Evolutionary conservation across 2,329 filamentous ascomycete genomes (phyloP).

Genomic region (Phialophora macrospora): DNA sequence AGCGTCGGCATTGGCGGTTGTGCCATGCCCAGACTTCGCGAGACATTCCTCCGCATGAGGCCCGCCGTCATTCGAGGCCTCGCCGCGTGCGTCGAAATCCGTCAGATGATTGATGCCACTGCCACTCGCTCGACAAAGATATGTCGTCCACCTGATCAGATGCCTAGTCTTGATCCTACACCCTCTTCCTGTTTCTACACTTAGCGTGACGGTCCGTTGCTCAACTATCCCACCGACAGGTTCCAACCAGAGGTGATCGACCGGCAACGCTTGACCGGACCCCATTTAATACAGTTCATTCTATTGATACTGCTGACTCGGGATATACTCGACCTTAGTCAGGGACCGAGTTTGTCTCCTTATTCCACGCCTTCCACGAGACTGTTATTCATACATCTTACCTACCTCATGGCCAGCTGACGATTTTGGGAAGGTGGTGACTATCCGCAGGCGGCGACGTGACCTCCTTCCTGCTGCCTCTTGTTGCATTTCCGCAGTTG

Average conservation of each 20-base stretch:
- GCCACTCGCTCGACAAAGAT: background rate
- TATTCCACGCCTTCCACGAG: slow-evolving; percentile 4
- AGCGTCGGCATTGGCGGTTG: background rate
- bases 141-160: slow-evolving; percentile 22
- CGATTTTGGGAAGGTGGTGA: slow-evolving; percentile 22
- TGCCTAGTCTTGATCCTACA: background rate
- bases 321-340: slow-evolving; percentile 2
- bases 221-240: background rate
- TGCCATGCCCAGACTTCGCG: background rate
- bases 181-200: background rate
- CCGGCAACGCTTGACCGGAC: background rate
- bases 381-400: slow-evolving; percentile 6
- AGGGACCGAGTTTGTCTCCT: background rate
- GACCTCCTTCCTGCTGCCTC: slow-evolving; percentile 8
- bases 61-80: background rate
- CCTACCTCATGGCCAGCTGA: slow-evolving; percentile 30
- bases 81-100: slow-evolving; percentile 15
- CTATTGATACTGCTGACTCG: slow-evolving; percentile 5
- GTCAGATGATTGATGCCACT: slow-evolving; percentile 20
- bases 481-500: slow-evolving; percentile 1
- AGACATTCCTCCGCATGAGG: slow-evolving; percentile 7
- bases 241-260: background rate
- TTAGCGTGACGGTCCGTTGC: slow-evolving; percentile 1
- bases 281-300: background rate
- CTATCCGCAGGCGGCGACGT: slow-evolving; percentile 27